Conservation (phyloP, 148 eudicot genomes). For the Silene conica region DNA sequence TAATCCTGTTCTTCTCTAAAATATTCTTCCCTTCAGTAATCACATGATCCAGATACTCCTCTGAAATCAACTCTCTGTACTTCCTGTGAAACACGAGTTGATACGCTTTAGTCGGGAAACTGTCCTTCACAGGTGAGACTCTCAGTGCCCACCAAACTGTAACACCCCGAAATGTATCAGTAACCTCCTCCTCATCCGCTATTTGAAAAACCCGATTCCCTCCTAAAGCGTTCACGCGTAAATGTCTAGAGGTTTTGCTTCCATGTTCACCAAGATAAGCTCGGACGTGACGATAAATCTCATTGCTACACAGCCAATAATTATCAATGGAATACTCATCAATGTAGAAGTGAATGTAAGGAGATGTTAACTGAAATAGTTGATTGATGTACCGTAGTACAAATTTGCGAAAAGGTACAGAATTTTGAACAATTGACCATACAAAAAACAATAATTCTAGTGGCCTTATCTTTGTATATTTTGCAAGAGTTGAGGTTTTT, state of each 20-base stretch:
- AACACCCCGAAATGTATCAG: constrained; percentile 11
- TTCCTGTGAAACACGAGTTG: constrained; percentile 9
- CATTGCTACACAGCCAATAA: background rate
- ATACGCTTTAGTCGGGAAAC: background rate
- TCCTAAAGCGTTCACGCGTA: background rate
- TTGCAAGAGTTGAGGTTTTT: background rate
- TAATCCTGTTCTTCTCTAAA: background rate
- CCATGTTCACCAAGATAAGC: constrained; percentile 14
- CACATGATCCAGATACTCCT: constrained; percentile 19
- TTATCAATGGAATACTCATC: background rate
- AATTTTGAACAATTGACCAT: background rate
- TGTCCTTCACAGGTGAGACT: background rate
- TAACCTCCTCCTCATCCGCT: background rate
- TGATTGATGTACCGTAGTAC: background rate
- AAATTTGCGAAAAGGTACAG: background rate
- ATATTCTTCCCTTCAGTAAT: constrained; percentile 10
- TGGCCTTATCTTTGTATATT: background rate
- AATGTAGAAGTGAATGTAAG: constrained; percentile 14
- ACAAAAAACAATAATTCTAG: constrained; percentile 3
- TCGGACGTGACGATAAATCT: background rate
- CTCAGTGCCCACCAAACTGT: constrained; percentile 10
- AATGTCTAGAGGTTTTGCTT: background rate
- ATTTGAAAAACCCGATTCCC: background rate
- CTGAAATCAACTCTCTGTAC: constrained; percentile 2
- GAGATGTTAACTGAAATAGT: constrained; percentile 6